These are phyloP conservation scores for Phytopythium oedochilum DNA, from an alignment of 352 stramenopile genomes.

Conservation along the genomic window DNA sequence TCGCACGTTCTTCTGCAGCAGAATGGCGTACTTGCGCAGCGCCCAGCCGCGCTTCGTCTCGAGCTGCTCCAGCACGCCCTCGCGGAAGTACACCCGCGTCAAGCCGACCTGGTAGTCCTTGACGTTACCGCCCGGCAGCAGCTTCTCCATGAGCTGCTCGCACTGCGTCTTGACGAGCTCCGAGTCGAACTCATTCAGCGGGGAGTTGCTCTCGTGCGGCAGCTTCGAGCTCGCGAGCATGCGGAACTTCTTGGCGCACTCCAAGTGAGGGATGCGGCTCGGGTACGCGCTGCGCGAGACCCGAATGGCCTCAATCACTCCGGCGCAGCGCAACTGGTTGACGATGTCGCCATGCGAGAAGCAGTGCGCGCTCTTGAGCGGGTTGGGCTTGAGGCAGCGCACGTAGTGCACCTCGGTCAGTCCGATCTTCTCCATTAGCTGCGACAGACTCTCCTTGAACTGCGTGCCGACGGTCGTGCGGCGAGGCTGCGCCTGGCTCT, in stretches of 20 bases:
- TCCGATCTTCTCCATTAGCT: constrained; percentile 86
- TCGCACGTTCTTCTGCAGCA: constrained; percentile 70
- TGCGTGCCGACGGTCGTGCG: constrained; percentile 79
- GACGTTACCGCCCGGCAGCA: constrained; percentile 69
- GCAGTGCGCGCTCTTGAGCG: constrained; percentile 62
- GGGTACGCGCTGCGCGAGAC: constrained; percentile 85
- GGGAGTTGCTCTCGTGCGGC: constrained; percentile 19
- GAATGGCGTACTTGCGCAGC: constrained; percentile 69
- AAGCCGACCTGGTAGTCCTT: constrained; percentile 84
- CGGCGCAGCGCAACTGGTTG: constrained; percentile 77
- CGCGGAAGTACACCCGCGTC: constrained; percentile 83
- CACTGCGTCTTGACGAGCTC: constrained; percentile 53
- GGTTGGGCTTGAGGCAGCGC: constrained; percentile 82
- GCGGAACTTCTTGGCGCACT: constrained; percentile 83
- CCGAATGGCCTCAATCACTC: constrained; percentile 85
- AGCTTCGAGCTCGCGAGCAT: constrained; percentile 31
- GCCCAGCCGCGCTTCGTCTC: constrained; percentile 70
- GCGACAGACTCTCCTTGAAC: constrained; percentile 79
- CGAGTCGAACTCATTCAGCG: constrained; percentile 37
- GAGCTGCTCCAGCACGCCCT: constrained; percentile 75
- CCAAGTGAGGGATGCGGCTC: constrained; percentile 66
- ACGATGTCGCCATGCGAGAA: constrained; percentile 76
- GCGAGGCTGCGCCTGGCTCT: constrained; percentile 48
- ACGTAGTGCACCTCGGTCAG: constrained; percentile 86
- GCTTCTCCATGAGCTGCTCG: constrained; percentile 59